Conservation (phyloP, 352 stramenopile species). For the Globisporangium uncinulatum region DNA sequence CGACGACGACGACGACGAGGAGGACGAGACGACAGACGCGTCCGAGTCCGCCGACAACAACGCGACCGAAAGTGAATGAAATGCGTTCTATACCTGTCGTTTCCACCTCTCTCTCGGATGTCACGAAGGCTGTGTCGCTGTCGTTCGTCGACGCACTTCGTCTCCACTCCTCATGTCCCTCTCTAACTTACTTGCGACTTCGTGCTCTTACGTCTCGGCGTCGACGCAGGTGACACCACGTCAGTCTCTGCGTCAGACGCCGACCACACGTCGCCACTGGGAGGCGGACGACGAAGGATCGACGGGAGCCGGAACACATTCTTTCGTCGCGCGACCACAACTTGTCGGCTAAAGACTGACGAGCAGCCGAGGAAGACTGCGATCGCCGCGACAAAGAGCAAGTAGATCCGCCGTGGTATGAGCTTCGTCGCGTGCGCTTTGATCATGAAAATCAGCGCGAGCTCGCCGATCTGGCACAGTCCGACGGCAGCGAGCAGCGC, state of each 20-base stretch:
- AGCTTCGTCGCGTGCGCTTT: slow-evolving; percentile 82
- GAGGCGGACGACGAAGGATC: slow-evolving; percentile 17
- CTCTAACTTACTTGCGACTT: slow-evolving; percentile 15
- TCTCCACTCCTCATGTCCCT: no score
- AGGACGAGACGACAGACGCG: not conserved
- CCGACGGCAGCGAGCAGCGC: slow-evolving; percentile 67
- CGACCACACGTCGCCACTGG: slow-evolving; percentile 12
- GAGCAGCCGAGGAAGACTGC: slow-evolving; percentile 80
- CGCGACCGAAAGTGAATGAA: slow-evolving; percentile 13
- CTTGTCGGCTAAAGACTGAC: slow-evolving; percentile 67
- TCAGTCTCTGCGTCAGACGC: slow-evolving; percentile 23
- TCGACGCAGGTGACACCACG: slow-evolving; percentile 20
- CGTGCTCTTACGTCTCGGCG: slow-evolving; percentile 20
- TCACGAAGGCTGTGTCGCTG: no score
- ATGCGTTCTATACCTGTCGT: no score
- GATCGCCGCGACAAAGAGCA: slow-evolving; percentile 78
- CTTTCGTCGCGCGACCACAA: slow-evolving; percentile 58
- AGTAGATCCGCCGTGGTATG: slow-evolving; percentile 73
- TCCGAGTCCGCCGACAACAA: slow-evolving; percentile 2
- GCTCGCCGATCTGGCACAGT: slow-evolving; percentile 79
- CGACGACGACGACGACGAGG: not conserved
- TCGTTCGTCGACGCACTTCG: no score
- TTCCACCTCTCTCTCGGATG: slow-evolving; percentile 1
- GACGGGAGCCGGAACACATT: slow-evolving; percentile 52
- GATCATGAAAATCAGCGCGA: slow-evolving; percentile 89